Evolutionary conservation across 192 early-diverging fungal species (phyloP).

Genomic region (Thoreauomyces humboldtii): DNA sequence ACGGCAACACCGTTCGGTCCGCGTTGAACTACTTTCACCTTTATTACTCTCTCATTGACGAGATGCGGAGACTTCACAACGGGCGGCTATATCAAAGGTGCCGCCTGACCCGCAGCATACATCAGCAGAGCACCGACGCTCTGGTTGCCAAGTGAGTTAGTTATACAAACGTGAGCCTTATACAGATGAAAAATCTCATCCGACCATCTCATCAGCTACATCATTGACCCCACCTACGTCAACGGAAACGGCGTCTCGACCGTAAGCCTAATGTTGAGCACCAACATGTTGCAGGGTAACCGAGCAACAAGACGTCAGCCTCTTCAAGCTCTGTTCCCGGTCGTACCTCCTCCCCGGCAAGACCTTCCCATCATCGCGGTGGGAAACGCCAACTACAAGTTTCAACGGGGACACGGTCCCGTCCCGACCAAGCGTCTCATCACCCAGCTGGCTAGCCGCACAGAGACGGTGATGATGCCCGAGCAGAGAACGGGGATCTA

Average conservation of each 20-base stretch:
- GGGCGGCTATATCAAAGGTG: no score
- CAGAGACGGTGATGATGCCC: not conserved
- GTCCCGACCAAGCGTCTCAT: not conserved
- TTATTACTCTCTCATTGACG: no score
- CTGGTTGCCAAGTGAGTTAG: no score
- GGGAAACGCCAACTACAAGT: not conserved
- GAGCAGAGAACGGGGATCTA: not conserved
- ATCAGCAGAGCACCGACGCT: no score
- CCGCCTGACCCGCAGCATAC: no score
- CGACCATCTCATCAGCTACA: no score
- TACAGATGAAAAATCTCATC: no score
- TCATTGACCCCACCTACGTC: not conserved
- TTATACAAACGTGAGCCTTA: no score
- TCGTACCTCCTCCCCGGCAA: not conserved
- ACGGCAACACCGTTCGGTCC: not conserved
- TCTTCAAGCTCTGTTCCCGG: not conserved
- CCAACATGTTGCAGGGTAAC: not conserved
- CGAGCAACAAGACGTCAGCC: not conserved
- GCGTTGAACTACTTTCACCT: not conserved
- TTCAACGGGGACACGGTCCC: not conserved
- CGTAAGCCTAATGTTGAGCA: not conserved
- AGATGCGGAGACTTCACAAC: no score
- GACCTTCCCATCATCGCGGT: not conserved
- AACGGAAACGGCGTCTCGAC: not conserved
- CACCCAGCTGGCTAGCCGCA: not conserved